A percentile compares a stretch with the other conserved stretches of the same genome.
phyloP scores from a whole-genome alignment of 1,284 basidiomycete species.

The Dichomitus squalens region DNA sequence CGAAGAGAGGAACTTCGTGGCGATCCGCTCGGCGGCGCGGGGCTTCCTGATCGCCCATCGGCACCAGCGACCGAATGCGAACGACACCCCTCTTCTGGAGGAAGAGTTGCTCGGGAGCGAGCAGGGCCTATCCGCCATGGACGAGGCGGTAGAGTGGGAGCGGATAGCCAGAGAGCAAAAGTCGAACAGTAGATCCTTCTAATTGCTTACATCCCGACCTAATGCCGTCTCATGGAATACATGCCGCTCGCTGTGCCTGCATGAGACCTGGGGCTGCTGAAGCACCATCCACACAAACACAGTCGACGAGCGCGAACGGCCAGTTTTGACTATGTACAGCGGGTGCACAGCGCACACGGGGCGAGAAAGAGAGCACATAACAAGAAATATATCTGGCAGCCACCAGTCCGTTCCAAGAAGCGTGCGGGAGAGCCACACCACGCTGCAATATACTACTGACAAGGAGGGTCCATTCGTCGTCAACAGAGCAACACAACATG shows the following conservation, averaged over 20 bases:
- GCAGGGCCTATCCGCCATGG: slow-evolving; percentile 22
- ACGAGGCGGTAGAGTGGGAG: slow-evolving; percentile 18
- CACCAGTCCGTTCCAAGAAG: slow-evolving; percentile 13
- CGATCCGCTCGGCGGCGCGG: slow-evolving; percentile 22
- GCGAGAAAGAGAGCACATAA: background rate
- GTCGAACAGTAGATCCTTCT: background rate
- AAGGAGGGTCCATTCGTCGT: slow-evolving; percentile 17
- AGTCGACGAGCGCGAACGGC: background rate
- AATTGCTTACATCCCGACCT: background rate
- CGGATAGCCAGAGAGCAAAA: slow-evolving; percentile 13
- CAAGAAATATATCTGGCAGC: background rate
- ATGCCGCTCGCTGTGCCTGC: background rate
- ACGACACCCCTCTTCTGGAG: slow-evolving; percentile 23
- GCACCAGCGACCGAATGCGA: slow-evolving; percentile 8
- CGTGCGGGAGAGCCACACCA: background rate
- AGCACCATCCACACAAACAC: background rate
- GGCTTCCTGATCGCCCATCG: slow-evolving; percentile 12
- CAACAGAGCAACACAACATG: slow-evolving; percentile 25
- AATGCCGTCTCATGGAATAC: too few relatives aligned
- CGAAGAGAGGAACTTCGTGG: slow-evolving; percentile 23
- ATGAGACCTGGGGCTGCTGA: background rate
- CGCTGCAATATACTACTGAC: slow-evolving; percentile 14
- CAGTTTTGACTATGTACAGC: slow-evolving; percentile 1
- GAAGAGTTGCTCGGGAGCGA: slow-evolving; percentile 24
- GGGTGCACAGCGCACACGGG: background rate